Percentiles rank a stretch among this genome's conserved stretches.
Conservation (phyloP, 345 rosid species). For the Anastatica hierochuntica region DNA sequence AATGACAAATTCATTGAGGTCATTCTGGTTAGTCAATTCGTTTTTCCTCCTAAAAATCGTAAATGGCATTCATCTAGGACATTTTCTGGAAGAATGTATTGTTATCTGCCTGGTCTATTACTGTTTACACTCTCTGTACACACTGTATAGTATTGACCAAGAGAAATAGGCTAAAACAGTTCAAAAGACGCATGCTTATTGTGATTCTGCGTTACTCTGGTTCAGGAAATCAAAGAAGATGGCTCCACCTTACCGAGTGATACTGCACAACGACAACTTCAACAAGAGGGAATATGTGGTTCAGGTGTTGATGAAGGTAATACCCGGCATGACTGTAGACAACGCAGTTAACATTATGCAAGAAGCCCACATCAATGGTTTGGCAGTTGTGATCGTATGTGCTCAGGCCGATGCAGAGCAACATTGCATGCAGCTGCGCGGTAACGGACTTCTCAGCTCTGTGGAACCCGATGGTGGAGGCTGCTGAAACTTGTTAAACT, state of each 20-base stretch:
- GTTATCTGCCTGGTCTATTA: no score
- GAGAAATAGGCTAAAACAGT: no score
- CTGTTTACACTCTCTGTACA: no score
- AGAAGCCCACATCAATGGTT: conserved; percentile 86
- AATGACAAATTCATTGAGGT: no score
- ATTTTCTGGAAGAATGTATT: no score
- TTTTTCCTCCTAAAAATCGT: no score
- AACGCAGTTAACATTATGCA: conserved; percentile 94
- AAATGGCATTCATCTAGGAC: no score
- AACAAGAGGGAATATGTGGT: conserved; percentile 90
- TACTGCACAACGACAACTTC: conserved; percentile 85
- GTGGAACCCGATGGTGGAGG: conserved; percentile 91
- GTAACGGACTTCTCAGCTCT: conserved; percentile 87
- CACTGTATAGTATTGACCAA: no score
- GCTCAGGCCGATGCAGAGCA: conserved; percentile 91
- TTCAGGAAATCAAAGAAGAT: conserved; percentile 74
- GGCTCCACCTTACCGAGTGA: conserved; percentile 73
- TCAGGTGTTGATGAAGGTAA: conserved; percentile 92
- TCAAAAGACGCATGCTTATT: background rate
- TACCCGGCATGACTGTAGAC: conserved; percentile 90
- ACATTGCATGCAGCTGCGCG: conserved; percentile 92
- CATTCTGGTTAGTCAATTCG: no score
- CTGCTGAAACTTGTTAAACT: conserved; percentile 37
- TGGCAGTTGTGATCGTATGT: conserved; percentile 83
- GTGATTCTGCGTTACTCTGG: background rate